Evolutionary conservation across 2,329 filamentous ascomycete species (phyloP).

Genomic region (Beauveria varroae): DNA sequence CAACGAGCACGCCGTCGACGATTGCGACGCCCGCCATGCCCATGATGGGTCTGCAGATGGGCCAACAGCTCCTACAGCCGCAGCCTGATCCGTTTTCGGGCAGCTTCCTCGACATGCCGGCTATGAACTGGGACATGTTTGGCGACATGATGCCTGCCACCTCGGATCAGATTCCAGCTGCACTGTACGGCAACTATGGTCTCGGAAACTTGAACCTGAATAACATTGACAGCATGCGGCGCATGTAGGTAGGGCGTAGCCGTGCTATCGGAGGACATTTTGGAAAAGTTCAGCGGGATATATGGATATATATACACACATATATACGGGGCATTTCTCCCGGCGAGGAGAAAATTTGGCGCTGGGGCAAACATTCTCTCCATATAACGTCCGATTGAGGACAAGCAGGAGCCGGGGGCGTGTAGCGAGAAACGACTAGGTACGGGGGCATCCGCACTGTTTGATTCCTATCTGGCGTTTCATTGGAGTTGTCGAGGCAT

Average conservation of each 20-base stretch:
- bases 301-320: not conserved
- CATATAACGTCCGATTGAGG: not conserved
- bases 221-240: slow-evolving; percentile 10
- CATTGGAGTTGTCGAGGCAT: not conserved
- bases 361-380: not conserved
- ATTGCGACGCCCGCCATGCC: slow-evolving; percentile 5
- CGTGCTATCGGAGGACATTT: not conserved
- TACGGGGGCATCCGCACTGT: not conserved
- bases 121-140: slow-evolving; percentile 12
- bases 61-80: not conserved
- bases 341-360: not conserved
- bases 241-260: not conserved
- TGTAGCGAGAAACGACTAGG: not conserved
- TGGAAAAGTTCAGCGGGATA: not conserved
- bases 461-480: not conserved
- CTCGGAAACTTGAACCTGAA: slow-evolving; percentile 19
- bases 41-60: slow-evolving; percentile 8
- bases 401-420: not conserved
- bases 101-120: slow-evolving; percentile 8
- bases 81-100: not conserved
- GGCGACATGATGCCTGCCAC: slow-evolving; percentile 15
- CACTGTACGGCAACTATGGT: slow-evolving; percentile 25
- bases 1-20: not conserved
- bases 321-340: not conserved
- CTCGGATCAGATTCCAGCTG: slow-evolving; percentile 22